phyloP scores from a whole-genome alignment of 441 rosid species.

The Adansonia gregorii region DNA sequence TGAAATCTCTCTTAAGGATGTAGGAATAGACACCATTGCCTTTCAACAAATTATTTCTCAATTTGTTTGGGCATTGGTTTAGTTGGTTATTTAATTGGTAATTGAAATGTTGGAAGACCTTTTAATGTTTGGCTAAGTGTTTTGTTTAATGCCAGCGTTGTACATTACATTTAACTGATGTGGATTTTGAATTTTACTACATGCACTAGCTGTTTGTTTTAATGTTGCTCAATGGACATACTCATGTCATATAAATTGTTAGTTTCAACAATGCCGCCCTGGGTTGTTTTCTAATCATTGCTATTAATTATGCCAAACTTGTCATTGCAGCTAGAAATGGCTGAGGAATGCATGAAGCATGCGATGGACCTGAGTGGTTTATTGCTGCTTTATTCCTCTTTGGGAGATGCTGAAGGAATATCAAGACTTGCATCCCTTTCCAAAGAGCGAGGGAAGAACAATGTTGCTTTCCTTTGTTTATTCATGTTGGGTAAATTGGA shows the following conservation, averaged over 20 bases:
- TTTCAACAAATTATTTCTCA: background rate
- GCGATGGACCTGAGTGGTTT: slow-evolving; percentile 96
- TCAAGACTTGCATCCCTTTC: slow-evolving; percentile 75
- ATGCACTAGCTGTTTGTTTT: background rate
- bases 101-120: background rate
- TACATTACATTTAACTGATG: background rate
- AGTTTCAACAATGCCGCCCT: background rate
- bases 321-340: slow-evolving; percentile 81
- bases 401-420: slow-evolving; percentile 94
- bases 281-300: background rate
- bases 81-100: background rate
- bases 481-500: slow-evolving; percentile 93
- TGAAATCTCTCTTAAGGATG: background rate
- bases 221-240: background rate
- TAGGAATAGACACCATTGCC: background rate
- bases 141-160: background rate
- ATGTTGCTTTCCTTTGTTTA: slow-evolving; percentile 88
- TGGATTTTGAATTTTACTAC: slow-evolving; percentile 15
- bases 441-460: slow-evolving; percentile 92
- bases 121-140: background rate
- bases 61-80: background rate
- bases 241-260: background rate
- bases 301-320: background rate
- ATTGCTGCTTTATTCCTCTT: slow-evolving; percentile 85
- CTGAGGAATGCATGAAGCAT: slow-evolving; percentile 90